These are phyloP conservation scores for Fusarium tjaetaba DNA, from an alignment of 2,329 filamentous ascomycete species.

Conservation along the genomic window DNA sequence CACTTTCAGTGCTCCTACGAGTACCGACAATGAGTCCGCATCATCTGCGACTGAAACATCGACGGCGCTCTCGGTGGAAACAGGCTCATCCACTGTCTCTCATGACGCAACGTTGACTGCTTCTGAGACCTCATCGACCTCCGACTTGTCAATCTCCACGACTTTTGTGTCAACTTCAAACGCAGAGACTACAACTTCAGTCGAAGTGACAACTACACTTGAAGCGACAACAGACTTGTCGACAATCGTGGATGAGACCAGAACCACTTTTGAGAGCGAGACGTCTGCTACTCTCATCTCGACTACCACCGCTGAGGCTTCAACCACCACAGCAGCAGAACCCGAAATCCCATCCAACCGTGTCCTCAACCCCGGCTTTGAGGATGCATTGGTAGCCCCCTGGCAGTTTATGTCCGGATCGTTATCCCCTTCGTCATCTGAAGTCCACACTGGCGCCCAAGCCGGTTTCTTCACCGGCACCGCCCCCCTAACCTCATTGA, in stretches of 20 bases:
- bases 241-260: background rate
- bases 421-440: background rate
- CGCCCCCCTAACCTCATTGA: background rate
- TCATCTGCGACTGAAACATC: too few species aligned
- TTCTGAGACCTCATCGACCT: background rate
- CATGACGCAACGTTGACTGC: background rate
- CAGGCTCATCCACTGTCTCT: background rate
- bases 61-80: background rate
- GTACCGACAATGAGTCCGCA: background rate
- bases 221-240: background rate
- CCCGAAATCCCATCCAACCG: background rate
- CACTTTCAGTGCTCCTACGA: background rate
- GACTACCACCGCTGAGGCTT: background rate
- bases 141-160: background rate
- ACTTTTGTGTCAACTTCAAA: background rate
- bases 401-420: background rate
- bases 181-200: background rate
- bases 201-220: background rate
- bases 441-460: background rate
- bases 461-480: background rate
- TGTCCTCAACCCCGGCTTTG: background rate
- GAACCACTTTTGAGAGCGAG: background rate
- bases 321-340: background rate
- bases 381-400: accelerated
- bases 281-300: background rate